Conservation (phyloP, 2,329 filamentous ascomycete genomes). For the Scedosporium minutisporum region DNA sequence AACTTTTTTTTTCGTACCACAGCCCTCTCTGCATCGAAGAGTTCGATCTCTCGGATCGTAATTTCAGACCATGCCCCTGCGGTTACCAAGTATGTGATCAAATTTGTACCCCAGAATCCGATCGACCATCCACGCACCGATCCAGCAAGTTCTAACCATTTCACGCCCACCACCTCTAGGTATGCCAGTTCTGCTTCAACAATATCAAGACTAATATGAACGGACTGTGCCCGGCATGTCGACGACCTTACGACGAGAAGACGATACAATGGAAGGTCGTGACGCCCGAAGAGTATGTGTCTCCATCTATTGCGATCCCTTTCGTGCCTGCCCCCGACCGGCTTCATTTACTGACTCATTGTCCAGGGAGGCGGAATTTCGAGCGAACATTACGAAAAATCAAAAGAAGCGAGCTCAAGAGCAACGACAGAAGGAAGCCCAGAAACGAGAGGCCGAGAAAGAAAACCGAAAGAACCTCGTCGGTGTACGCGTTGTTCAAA, state of each 20-base stretch:
- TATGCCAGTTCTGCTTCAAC: slow-evolving; percentile 99
- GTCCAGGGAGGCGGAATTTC: slow-evolving; percentile 60
- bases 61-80: slow-evolving; percentile 93
- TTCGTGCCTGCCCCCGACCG: slow-evolving; percentile 13
- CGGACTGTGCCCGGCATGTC: slow-evolving; percentile 92
- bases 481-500: slow-evolving; percentile 91
- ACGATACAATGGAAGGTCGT: slow-evolving; percentile 96
- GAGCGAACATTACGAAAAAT: slow-evolving; percentile 73
- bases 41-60: slow-evolving; percentile 94
- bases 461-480: slow-evolving; percentile 93
- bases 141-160: not conserved
- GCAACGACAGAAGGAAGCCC: slow-evolving; percentile 83
- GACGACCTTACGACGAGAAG: slow-evolving; percentile 90
- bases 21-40: slow-evolving; percentile 98
- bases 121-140: not conserved
- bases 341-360: slow-evolving; percentile 15
- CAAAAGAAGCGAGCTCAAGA: slow-evolving; percentile 83
- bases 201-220: slow-evolving; percentile 99
- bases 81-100: slow-evolving; percentile 74
- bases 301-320: slow-evolving; percentile 17
- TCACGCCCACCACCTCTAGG: slow-evolving; percentile 39
- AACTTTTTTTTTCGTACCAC: slow-evolving; percentile 28
- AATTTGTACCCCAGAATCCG: not conserved
- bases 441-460: slow-evolving; percentile 92
- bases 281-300: slow-evolving; percentile 75